Base-by-base conservation (phyloP, 208 protist species). In the Trypanosoma melophagium region DNA sequence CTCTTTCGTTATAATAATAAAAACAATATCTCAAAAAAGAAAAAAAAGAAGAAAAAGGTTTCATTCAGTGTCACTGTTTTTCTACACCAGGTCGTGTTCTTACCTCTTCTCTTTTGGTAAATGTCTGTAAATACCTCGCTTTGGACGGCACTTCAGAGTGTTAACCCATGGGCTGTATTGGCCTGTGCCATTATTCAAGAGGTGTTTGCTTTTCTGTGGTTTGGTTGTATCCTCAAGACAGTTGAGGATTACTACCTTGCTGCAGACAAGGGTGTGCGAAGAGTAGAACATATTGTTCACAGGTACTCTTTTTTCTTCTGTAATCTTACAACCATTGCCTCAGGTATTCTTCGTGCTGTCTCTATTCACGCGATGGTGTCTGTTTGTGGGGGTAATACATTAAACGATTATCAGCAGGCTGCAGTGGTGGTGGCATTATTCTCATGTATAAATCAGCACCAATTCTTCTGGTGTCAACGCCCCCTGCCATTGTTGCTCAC, bases 231-330 rank as follows among this genome's bases (percentile, higher is more conserved):
- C 55, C 80, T 96, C 31, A 75, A 83, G 51, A 75, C 82, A 49
- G 71, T 93, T 24, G 77, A 82, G 62, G 60, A 66, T 13, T 96
- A 96, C 77, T 92, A 90, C 63, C 61, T 84, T 44, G 90, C 90
- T 9, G 90, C 90, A 16, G 90, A 96, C 60, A 96, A 96, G 75
- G 90, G 90, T 53, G 90, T 96, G 28, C 80, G 87, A 41, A 77
- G 80, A 45, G 68, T 83, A 25, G 87, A 94, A 74, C 86, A 94
- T 73, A 83, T 80, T 35, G 68, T 93, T 19, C 74, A 86, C 52
- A 82, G 80, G 47, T 96, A 94, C 70, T 75, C 83, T 10, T 50
- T 58, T 19, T 8, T 70, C 19, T 42, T 86, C 0, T 71, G 82
- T 64, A 69, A 66, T 14, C 50, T 74, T 16, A 49, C 66, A 10